A percentile compares a stretch with the other conserved stretches of the same genome.
These are phyloP conservation scores for Nitzschia palea DNA, from an alignment of 108 stramenopile species.

Conservation along the genomic window DNA sequence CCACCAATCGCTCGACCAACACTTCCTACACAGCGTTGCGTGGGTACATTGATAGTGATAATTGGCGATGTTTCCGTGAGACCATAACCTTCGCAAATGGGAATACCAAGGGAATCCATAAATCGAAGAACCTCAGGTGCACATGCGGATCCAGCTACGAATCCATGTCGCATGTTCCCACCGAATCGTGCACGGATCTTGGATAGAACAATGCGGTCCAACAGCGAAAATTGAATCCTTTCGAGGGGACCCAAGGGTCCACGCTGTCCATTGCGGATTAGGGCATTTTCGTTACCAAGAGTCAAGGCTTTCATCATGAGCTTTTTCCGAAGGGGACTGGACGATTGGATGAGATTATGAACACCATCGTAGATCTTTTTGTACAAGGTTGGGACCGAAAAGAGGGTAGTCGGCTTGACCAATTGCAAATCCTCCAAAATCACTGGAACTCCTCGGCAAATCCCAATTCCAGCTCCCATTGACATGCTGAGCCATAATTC, in stretches of 20 bases:
- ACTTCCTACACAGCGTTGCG: slow-evolving; percentile 59
- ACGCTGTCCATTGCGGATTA: slow-evolving; percentile 37
- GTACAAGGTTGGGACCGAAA: slow-evolving; percentile 93
- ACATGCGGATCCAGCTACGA: slow-evolving; percentile 92
- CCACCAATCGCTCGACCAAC: slow-evolving; percentile 80
- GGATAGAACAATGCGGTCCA: slow-evolving; percentile 79
- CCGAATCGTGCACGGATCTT: slow-evolving; percentile 92
- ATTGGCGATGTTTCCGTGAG: slow-evolving; percentile 91
- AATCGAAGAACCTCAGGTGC: slow-evolving; percentile 85
- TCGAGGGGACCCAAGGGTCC: slow-evolving; percentile 51
- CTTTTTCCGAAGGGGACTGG: slow-evolving; percentile 56
- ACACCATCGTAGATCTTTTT: slow-evolving; percentile 94
- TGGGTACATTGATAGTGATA: slow-evolving; percentile 76
- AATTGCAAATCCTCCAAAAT: slow-evolving; percentile 80
- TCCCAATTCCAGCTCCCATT: slow-evolving; percentile 82
- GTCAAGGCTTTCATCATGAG: slow-evolving; percentile 78
- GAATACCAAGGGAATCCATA: slow-evolving; percentile 91
- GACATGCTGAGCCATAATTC: slow-evolving; percentile 87
- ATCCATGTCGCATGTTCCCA: slow-evolving; percentile 75
- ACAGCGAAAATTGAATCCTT: slow-evolving; percentile 42
- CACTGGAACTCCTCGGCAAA: slow-evolving; percentile 78
- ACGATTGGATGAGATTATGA: slow-evolving; percentile 74
- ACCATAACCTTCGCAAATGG: slow-evolving; percentile 91
- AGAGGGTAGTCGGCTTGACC: slow-evolving; percentile 84
- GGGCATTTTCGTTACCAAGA: slow-evolving; percentile 60